These are phyloP conservation scores for Tricladium varicosporioides DNA, from an alignment of 2,329 filamentous ascomycete species.

Conservation along the genomic window DNA sequence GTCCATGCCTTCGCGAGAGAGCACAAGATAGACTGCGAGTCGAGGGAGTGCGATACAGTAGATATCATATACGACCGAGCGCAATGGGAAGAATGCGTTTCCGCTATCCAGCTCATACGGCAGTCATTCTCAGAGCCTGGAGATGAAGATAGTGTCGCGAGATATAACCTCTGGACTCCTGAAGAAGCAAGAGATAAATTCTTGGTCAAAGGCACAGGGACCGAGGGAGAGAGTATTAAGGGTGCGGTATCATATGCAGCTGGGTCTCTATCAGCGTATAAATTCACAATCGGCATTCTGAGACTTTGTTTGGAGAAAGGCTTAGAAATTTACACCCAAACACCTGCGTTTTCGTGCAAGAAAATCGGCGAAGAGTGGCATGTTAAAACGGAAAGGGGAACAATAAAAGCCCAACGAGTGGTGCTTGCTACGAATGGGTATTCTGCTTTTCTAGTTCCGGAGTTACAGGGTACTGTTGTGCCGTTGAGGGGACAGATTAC, in stretches of 20 bases:
- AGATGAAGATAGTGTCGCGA: constrained; percentile 40
- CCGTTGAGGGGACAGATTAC: constrained; percentile 51
- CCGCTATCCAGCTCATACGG: constrained; percentile 43
- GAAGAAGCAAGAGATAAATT: constrained; percentile 43
- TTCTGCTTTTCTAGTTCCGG: constrained; percentile 43
- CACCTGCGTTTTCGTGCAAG: constrained; percentile 22
- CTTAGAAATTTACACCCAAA: constrained; percentile 26
- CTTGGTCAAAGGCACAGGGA: constrained; percentile 29
- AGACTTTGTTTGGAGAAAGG: constrained; percentile 29
- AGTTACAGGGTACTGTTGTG: constrained; percentile 43
- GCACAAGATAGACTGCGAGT: constrained; percentile 48
- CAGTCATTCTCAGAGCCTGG: constrained; percentile 38
- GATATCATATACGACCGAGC: constrained; percentile 38
- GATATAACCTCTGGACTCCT: constrained; percentile 43
- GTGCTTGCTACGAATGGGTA: constrained; percentile 55
- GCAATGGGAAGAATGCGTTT: constrained; percentile 24
- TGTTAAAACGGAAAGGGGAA: constrained; percentile 43
- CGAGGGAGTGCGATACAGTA: constrained; percentile 33
- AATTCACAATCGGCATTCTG: constrained; percentile 26
- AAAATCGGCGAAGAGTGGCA: constrained; percentile 34
- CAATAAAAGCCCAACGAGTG: constrained; percentile 41
- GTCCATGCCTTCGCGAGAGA: constrained; percentile 52
- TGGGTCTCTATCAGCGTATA: constrained; percentile 39
- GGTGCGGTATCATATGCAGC: constrained; percentile 34
- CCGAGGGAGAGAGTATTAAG: constrained; percentile 10